These are phyloP conservation scores for Melastoma malabathricum DNA, from an alignment of 345 rosid species.

Conservation along the genomic window DNA sequence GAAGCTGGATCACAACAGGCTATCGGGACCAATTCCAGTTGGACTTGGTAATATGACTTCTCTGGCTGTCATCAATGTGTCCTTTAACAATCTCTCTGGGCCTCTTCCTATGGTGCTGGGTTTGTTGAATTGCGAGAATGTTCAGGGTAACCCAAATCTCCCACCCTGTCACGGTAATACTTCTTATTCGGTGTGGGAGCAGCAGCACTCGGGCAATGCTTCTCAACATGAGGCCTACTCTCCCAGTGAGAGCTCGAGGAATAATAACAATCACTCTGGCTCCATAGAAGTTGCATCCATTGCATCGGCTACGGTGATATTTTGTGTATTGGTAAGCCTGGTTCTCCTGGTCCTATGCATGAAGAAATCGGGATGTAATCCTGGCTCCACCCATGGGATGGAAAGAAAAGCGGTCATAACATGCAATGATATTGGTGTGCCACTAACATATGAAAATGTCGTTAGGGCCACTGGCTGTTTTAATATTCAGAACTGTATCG, in stretches of 20 bases:
- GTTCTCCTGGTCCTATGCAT: conserved; percentile 19
- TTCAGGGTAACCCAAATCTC: conserved; percentile 29
- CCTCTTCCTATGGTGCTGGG: conserved; percentile 21
- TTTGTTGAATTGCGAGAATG: conserved; percentile 17
- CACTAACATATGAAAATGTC: conserved; percentile 36
- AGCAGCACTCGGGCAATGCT: conserved; percentile 17
- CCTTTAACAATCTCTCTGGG: conserved; percentile 45
- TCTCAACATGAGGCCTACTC: conserved; percentile 20
- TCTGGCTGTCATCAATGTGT: conserved; percentile 33
- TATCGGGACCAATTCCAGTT: conserved; percentile 29
- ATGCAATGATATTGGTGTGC: conserved; percentile 25
- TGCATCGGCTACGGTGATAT: conserved; percentile 20
- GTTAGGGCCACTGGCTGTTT: conserved; percentile 37
- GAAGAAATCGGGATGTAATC: conserved; percentile 22
- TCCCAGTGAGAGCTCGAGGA: conserved; percentile 15
- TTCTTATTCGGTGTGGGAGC: conserved; percentile 21
- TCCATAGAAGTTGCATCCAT: conserved; percentile 31
- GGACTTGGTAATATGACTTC: conserved; percentile 19
- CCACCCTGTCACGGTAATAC: conserved; percentile 17
- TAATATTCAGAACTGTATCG: conserved; percentile 34
- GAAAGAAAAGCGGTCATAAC: conserved; percentile 29
- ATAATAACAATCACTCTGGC: conserved; percentile 12
- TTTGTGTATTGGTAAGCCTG: conserved; percentile 21
- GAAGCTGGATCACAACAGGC: conserved; percentile 26
- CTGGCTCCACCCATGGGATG: conserved; percentile 20